These are phyloP conservation scores for Cynanchum wilfordii DNA, from an alignment of 257 asterid genomes.

Conservation along the genomic window DNA sequence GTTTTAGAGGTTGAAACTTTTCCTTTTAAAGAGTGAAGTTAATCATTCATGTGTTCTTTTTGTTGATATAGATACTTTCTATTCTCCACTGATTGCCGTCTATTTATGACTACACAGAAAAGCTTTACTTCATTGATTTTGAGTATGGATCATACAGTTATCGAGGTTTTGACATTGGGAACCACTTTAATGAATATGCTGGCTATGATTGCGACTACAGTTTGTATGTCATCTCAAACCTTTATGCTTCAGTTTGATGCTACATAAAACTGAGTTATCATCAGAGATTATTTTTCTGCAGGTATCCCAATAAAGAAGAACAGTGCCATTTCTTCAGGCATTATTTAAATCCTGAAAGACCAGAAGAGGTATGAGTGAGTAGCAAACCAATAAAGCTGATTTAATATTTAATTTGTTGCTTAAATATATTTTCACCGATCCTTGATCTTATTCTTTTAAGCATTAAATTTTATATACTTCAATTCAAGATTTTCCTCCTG, in stretches of 20 bases:
- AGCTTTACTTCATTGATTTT: slow-evolving; percentile 92
- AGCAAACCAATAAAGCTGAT: background rate
- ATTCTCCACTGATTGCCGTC: slow-evolving; percentile 13
- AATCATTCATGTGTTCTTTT: slow-evolving; percentile 1
- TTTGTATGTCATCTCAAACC: slow-evolving; percentile 40
- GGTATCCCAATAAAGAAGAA: slow-evolving; percentile 74
- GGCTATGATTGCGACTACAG: slow-evolving; percentile 95
- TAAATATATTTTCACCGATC: too few relatives aligned
- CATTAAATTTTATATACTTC: background rate
- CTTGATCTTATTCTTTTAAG: background rate
- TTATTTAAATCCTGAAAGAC: slow-evolving; percentile 58
- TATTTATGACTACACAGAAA: slow-evolving; percentile 44
- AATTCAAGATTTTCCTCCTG: background rate
- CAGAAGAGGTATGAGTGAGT: slow-evolving; percentile 50
- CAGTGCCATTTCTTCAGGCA: slow-evolving; percentile 80
- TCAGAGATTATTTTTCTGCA: slow-evolving; percentile 29
- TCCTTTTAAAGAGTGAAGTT: background rate
- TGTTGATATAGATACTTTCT: slow-evolving; percentile 4
- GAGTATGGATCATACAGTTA: slow-evolving; percentile 92
- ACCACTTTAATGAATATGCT: slow-evolving; percentile 98
- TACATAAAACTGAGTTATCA: slow-evolving; percentile 9
- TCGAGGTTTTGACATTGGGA: slow-evolving; percentile 97
- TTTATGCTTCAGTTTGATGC: slow-evolving; percentile 9
- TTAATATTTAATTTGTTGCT: background rate
- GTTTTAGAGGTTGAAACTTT: background rate